phyloP scores from a whole-genome alignment of 2,329 filamentous ascomycete genomes.

The Fusarium citri region DNA sequence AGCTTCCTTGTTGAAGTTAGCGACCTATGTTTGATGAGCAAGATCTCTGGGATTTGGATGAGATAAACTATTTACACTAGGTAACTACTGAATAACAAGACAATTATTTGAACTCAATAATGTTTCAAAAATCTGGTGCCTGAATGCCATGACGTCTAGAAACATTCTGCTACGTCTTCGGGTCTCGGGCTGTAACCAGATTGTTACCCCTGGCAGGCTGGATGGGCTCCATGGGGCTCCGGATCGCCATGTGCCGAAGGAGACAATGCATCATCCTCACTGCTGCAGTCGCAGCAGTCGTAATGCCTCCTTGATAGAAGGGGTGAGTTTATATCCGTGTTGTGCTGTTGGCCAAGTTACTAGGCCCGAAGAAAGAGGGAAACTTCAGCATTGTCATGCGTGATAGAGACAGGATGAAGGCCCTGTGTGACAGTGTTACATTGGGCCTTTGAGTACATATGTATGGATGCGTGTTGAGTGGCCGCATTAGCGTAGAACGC shows the following conservation, averaged over 20 bases:
- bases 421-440: neutral
- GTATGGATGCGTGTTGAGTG: constrained; percentile 40
- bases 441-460: neutral
- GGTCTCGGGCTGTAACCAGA: constrained; percentile 33
- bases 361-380: constrained; percentile 6
- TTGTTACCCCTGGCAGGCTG: constrained; percentile 36
- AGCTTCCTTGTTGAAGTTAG: neutral
- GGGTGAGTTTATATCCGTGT: constrained; percentile 14
- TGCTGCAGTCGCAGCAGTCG: constrained; percentile 20
- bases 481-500: constrained; percentile 44
- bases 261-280: constrained; percentile 33
- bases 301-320: constrained; percentile 20
- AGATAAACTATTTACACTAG: neutral
- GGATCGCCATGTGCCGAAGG: constrained; percentile 36
- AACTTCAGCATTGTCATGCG: neutral
- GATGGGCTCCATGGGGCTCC: constrained; percentile 31
- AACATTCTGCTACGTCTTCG: constrained; percentile 28
- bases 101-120: constrained; percentile 2
- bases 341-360: constrained; percentile 7
- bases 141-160: constrained; percentile 34
- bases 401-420: constrained; percentile 22
- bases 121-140: constrained; percentile 31
- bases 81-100: neutral
- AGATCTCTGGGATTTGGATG: constrained; percentile 2
- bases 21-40: neutral